phyloP scores from a whole-genome alignment of 73 alveolate genomes.

The Durusdinium trenchii region DNA sequence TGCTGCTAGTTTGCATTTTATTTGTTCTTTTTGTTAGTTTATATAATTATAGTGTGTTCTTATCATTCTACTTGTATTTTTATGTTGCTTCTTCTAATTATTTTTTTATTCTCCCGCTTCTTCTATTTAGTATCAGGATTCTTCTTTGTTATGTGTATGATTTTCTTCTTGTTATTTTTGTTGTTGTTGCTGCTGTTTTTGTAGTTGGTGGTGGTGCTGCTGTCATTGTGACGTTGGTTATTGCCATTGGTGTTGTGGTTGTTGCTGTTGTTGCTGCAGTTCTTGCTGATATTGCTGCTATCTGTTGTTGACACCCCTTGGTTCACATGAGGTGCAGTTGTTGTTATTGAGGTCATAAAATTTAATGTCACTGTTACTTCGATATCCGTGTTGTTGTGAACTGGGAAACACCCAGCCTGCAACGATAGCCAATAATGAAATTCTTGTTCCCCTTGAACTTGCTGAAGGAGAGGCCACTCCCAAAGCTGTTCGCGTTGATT shows the following conservation, averaged over 20 bases:
- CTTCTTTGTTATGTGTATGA: neutral
- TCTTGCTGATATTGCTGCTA: neutral
- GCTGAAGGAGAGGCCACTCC: conserved; percentile 26
- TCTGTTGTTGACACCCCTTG: neutral
- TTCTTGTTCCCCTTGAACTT: neutral
- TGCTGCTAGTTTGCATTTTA: too few species aligned
- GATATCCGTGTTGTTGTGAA: neutral
- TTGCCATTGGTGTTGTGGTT: neutral
- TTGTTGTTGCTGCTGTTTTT: neutral
- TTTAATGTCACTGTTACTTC: neutral
- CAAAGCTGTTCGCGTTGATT: conserved; percentile 15
- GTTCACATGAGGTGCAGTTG: neutral
- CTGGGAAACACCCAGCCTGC: neutral
- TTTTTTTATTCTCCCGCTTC: too few species aligned
- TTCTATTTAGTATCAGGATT: too few species aligned
- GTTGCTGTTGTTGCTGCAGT: neutral
- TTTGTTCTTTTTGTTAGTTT: too few species aligned
- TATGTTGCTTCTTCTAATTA: too few species aligned
- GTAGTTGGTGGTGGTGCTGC: neutral
- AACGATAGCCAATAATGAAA: neutral
- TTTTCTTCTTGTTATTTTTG: neutral
- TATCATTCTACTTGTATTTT: too few species aligned
- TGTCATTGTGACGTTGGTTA: neutral
- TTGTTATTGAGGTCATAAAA: neutral
- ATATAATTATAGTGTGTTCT: too few species aligned